Percentiles rank a stretch among this genome's conserved stretches.
Conservation (phyloP, 768 basidiomycete species). For the Termitomyces sp. region DNA sequence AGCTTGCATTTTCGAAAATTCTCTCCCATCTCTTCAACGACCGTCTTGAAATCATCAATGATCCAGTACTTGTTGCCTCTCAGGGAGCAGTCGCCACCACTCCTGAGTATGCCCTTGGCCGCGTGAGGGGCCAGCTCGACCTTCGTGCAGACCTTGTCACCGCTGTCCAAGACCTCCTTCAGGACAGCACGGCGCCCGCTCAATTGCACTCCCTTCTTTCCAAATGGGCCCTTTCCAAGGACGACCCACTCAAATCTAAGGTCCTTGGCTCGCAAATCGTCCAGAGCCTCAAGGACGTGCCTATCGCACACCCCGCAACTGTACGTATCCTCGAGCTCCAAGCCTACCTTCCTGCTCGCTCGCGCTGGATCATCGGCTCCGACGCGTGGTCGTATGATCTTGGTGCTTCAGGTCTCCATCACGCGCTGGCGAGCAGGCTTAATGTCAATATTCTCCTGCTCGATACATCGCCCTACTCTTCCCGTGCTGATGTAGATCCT, state of each 20-base stretch:
- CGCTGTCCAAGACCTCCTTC: conserved; percentile 62
- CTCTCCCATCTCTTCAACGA: conserved; percentile 75
- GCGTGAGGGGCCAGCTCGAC: conserved; percentile 78
- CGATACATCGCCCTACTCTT: conserved; percentile 86
- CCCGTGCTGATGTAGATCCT: conserved; percentile 62
- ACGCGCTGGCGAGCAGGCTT: conserved; percentile 84
- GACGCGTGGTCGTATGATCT: conserved; percentile 98
- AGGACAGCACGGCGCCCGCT: conserved; percentile 36
- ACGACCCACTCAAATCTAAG: conserved; percentile 60
- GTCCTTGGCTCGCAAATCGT: conserved; percentile 54
- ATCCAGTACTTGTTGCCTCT: conserved; percentile 62
- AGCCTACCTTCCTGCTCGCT: conserved; percentile 58
- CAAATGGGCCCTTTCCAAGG: conserved; percentile 75
- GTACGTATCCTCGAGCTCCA: conserved; percentile 54
- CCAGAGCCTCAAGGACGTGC: conserved; percentile 35
- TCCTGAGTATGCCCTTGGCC: conserved; percentile 94
- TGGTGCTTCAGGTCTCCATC: conserved; percentile 92
- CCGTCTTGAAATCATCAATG: conserved; percentile 80
- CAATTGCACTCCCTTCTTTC: conserved; percentile 69
- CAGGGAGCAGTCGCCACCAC: conserved; percentile 76
- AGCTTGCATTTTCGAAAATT: conserved; percentile 87
- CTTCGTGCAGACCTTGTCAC: conserved; percentile 62
- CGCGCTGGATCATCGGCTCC: conserved; percentile 96
- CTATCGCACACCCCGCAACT: conserved; percentile 36
- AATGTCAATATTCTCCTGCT: conserved; percentile 95